A percentile compares a stretch with the other conserved stretches of the same genome.
phyloP scores from a whole-genome alignment of 805 yeast species.

The Kluyveromyces aestuarii region DNA sequence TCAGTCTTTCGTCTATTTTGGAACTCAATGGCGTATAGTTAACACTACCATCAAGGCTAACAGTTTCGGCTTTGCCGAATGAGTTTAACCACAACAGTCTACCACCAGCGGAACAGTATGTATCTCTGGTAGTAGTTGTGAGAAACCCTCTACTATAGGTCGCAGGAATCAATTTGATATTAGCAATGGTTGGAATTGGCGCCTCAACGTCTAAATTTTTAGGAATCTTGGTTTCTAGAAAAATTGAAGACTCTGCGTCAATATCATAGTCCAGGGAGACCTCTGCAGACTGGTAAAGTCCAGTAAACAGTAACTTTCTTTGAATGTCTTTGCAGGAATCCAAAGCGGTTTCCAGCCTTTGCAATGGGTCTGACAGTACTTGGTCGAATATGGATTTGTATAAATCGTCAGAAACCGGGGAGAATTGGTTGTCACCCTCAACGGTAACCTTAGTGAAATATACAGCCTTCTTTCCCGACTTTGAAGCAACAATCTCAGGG shows the following conservation, averaged over 20 bases:
- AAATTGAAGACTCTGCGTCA: slow-evolving; percentile 6
- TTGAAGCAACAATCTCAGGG: not conserved
- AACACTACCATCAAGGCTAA: slow-evolving; percentile 38
- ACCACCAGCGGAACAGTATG: slow-evolving; percentile 28
- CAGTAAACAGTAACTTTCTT: slow-evolving; percentile 34
- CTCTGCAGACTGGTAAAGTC: slow-evolving; percentile 35
- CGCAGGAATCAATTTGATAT: slow-evolving; percentile 32
- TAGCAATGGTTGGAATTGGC: slow-evolving; percentile 39
- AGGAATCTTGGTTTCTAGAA: slow-evolving; percentile 9
- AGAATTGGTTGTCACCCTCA: slow-evolving; percentile 11
- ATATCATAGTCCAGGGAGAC: slow-evolving; percentile 35
- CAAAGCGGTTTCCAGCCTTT: slow-evolving; percentile 31
- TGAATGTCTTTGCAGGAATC: slow-evolving; percentile 28
- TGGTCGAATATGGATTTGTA: slow-evolving; percentile 39
- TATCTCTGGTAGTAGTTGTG: slow-evolving; percentile 29
- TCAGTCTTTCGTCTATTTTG: slow-evolving; percentile 38
- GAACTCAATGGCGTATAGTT: slow-evolving; percentile 40
- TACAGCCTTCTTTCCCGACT: slow-evolving; percentile 12
- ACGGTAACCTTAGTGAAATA: slow-evolving; percentile 14
- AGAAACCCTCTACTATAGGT: slow-evolving; percentile 21
- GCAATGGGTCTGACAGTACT: slow-evolving; percentile 35
- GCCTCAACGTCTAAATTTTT: slow-evolving; percentile 30
- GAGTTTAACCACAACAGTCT: slow-evolving; percentile 37
- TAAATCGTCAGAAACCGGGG: slow-evolving; percentile 34
- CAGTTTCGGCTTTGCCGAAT: slow-evolving; percentile 50